phyloP scores from a whole-genome alignment of 2,329 filamentous ascomycete genomes.

The Colletotrichum tanaceti region DNA sequence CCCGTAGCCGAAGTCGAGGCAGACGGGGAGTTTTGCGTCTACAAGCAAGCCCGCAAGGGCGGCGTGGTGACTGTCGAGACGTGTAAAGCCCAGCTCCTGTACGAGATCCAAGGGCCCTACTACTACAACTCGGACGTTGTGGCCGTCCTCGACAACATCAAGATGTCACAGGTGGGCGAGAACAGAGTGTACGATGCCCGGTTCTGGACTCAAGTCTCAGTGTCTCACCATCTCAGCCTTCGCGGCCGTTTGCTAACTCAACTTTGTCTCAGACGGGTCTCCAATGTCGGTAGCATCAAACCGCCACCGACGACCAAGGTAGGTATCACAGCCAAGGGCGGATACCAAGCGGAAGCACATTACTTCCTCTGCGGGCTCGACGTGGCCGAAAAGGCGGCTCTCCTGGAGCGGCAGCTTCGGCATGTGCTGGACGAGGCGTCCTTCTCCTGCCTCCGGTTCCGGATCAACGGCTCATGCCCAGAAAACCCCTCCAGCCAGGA shows the following conservation, averaged over 20 bases:
- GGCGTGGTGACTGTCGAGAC: constrained; percentile 52
- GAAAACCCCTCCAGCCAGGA: constrained; percentile 57
- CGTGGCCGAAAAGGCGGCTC: constrained; percentile 55
- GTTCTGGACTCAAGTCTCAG: no score
- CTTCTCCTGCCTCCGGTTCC: constrained; percentile 50
- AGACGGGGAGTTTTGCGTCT: constrained; percentile 57
- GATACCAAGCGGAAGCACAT: constrained; percentile 59
- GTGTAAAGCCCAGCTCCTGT: constrained; percentile 54
- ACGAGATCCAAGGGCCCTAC: constrained; percentile 58
- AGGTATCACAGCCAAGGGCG: constrained; percentile 57
- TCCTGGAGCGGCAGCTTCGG: constrained; percentile 56
- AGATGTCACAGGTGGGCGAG: constrained; percentile 59
- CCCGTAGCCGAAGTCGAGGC: constrained; percentile 61
- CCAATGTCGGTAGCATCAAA: constrained; percentile 44
- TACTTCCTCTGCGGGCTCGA: constrained; percentile 58
- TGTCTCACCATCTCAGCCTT: no score
- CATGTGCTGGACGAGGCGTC: constrained; percentile 50
- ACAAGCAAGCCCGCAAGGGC: constrained; percentile 44
- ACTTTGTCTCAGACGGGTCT: constrained; percentile 10
- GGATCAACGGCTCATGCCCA: constrained; percentile 51
- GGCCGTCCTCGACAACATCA: constrained; percentile 51
- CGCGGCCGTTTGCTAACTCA: not conserved
- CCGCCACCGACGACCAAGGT: constrained; percentile 54
- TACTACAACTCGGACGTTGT: constrained; percentile 60
- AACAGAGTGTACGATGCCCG: constrained; percentile 41